A percentile compares a stretch with the other conserved stretches of the same genome.
Conservation (phyloP, 352 stramenopile species). For the Pythium rhizo-oryzae region DNA sequence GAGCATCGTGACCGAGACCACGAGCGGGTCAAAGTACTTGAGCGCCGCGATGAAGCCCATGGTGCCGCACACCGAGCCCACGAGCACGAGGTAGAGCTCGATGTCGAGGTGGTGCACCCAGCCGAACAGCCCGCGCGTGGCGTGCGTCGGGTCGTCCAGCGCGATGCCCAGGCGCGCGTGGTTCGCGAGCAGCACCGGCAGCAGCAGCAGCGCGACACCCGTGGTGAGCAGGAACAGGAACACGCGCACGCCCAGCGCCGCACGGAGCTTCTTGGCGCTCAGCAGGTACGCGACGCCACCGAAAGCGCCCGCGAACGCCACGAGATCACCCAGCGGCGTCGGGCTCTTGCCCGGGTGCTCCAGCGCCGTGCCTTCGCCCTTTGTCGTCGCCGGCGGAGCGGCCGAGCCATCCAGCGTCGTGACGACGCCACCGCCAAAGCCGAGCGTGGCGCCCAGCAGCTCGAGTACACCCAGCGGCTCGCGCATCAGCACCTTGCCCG, state of each 20-base stretch:
- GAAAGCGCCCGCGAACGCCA: slow-evolving; percentile 58
- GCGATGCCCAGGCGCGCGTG: slow-evolving; percentile 21
- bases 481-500: slow-evolving; percentile 45
- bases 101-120: slow-evolving; percentile 55
- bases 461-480: slow-evolving; percentile 40
- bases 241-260: slow-evolving; percentile 38
- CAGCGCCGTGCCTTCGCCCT: not conserved
- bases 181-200: slow-evolving; percentile 35
- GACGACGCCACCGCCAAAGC: slow-evolving; percentile 45
- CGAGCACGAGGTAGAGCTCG: slow-evolving; percentile 52
- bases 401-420: slow-evolving; percentile 39
- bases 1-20: slow-evolving; percentile 61
- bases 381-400: not conserved
- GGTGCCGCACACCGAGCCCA: slow-evolving; percentile 47
- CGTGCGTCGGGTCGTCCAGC: slow-evolving; percentile 25
- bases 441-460: slow-evolving; percentile 41
- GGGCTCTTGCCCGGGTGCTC: slow-evolving; percentile 1
- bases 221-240: slow-evolving; percentile 51
- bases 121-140: slow-evolving; percentile 35
- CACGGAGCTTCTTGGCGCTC: slow-evolving; percentile 46
- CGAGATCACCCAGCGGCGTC: slow-evolving; percentile 39
- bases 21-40: slow-evolving; percentile 64
- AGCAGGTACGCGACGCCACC: slow-evolving; percentile 51
- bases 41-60: slow-evolving; percentile 60
- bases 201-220: slow-evolving; percentile 32